phyloP scores from a whole-genome alignment of 345 rosid genomes.

The Eucalyptus fibrosa region DNA sequence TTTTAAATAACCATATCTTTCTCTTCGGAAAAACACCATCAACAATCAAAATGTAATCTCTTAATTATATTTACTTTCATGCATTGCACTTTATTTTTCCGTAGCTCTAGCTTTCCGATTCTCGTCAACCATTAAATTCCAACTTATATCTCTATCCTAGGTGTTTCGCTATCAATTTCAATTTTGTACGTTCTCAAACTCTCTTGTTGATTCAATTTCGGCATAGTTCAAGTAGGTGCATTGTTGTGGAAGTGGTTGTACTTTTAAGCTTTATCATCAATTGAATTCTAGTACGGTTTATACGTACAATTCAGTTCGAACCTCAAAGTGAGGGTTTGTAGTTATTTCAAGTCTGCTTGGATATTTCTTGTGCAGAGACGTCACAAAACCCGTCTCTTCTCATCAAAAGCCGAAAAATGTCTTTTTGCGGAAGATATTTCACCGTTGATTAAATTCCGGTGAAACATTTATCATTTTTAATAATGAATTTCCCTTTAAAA shows the following conservation, averaged over 20 bases:
- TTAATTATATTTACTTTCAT: no score
- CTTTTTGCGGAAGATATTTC: background rate
- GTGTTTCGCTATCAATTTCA: background rate
- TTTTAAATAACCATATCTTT: no score
- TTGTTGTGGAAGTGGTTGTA: background rate
- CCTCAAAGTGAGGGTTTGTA: no score
- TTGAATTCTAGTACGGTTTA: background rate
- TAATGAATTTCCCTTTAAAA: background rate
- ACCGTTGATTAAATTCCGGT: no score
- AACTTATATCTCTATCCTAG: background rate
- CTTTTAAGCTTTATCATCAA: no score
- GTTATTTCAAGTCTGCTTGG: background rate
- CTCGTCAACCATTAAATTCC: no score
- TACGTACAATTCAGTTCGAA: no score
- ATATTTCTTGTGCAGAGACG: no score
- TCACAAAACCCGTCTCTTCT: background rate
- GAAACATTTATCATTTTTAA: no score
- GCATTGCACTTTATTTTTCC: background rate
- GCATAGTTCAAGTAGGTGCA: background rate
- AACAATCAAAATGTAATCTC: background rate
- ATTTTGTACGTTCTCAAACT: background rate
- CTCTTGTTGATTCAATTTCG: background rate
- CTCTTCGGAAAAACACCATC: background rate
- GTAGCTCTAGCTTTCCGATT: no score
- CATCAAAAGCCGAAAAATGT: background rate